A percentile compares a stretch with the other conserved stretches of the same genome.
Conservation (phyloP, 2,329 filamentous ascomycete species). For the Aspergillus brunneoviolaceus region DNA sequence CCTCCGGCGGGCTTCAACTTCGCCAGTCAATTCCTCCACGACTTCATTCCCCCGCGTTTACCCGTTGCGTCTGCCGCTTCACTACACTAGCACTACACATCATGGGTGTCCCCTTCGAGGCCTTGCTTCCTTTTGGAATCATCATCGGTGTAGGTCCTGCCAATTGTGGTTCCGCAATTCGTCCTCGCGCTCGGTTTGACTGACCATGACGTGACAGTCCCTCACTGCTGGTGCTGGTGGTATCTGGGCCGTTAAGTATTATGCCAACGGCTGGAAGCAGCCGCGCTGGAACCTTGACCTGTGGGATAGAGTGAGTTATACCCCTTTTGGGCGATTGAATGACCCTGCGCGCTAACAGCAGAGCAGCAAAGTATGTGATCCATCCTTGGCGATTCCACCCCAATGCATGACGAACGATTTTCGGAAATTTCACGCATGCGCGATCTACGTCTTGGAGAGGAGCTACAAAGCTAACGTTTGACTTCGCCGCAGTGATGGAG, state of each 20-base stretch:
- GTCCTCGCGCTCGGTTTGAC: slow-evolving; percentile 1
- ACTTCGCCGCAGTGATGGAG: slow-evolving; percentile 60
- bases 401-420: not conserved
- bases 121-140: slow-evolving; percentile 63
- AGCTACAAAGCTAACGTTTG: slow-evolving; percentile 19
- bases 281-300: slow-evolving; percentile 59
- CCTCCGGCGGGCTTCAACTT: slow-evolving; percentile 17
- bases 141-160: slow-evolving; percentile 56
- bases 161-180: slow-evolving; percentile 11
- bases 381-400: not conserved
- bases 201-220: slow-evolving; percentile 48
- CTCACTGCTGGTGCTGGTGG: slow-evolving; percentile 61
- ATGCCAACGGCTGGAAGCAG: slow-evolving; percentile 64
- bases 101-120: slow-evolving; percentile 68
- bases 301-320: slow-evolving; percentile 61
- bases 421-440: not conserved
- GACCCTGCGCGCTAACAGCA: slow-evolving; percentile 40
- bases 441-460: not conserved
- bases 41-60: slow-evolving; percentile 8
- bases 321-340: slow-evolving; percentile 15
- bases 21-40: slow-evolving; percentile 8
- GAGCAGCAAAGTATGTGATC: slow-evolving; percentile 54
- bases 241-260: slow-evolving; percentile 57
- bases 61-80: slow-evolving; percentile 4
- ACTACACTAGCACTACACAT: slow-evolving; percentile 12